Evolutionary conservation across 2,329 filamentous ascomycete genomes (phyloP).

Genomic region (Pyrenophora tritici-repentis): DNA sequence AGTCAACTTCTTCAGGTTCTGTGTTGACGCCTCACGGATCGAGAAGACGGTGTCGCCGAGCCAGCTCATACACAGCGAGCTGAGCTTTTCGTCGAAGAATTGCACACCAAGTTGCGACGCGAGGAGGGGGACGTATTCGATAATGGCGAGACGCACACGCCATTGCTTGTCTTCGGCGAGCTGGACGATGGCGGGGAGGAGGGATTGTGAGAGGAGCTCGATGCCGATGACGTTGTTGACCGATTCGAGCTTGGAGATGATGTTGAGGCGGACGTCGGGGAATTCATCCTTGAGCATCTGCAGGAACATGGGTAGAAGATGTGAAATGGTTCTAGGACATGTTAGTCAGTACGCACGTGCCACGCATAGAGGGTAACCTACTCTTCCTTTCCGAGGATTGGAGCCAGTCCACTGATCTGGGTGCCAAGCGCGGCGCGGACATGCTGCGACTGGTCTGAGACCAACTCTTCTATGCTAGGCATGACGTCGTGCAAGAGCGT

Average conservation of each 20-base stretch:
- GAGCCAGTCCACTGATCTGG: slow-evolving; percentile 94
- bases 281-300: slow-evolving; percentile 99
- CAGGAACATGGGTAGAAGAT: slow-evolving; percentile 97
- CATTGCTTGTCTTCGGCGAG: slow-evolving; percentile 99
- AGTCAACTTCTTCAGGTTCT: slow-evolving; percentile 97
- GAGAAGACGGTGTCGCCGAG: slow-evolving; percentile 98
- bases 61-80: slow-evolving; percentile 96
- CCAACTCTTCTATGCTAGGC: slow-evolving; percentile 92
- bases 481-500: slow-evolving; percentile 95
- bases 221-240: slow-evolving; percentile 99
- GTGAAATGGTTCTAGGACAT: slow-evolving; percentile 78
- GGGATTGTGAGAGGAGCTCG: slow-evolving; percentile 91
- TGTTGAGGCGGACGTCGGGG: slow-evolving; percentile 95
- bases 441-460: slow-evolving; percentile 94
- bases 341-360: slow-evolving; percentile 31
- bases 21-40: slow-evolving; percentile 94
- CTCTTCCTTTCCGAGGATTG: slow-evolving; percentile 98
- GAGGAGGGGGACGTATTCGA: slow-evolving; percentile 97
- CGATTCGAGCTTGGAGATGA: slow-evolving; percentile 98
- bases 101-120: slow-evolving; percentile 94
- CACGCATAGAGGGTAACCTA: slow-evolving; percentile 55
- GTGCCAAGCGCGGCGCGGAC: slow-evolving; percentile 93
- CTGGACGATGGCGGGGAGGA: slow-evolving; percentile 95
- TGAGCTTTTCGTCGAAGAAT: slow-evolving; percentile 98
- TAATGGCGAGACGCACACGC: slow-evolving; percentile 96